Evolutionary conservation across 2,329 filamentous ascomycete species (phyloP).

Genomic region (Ophiocordyceps australis): DNA sequence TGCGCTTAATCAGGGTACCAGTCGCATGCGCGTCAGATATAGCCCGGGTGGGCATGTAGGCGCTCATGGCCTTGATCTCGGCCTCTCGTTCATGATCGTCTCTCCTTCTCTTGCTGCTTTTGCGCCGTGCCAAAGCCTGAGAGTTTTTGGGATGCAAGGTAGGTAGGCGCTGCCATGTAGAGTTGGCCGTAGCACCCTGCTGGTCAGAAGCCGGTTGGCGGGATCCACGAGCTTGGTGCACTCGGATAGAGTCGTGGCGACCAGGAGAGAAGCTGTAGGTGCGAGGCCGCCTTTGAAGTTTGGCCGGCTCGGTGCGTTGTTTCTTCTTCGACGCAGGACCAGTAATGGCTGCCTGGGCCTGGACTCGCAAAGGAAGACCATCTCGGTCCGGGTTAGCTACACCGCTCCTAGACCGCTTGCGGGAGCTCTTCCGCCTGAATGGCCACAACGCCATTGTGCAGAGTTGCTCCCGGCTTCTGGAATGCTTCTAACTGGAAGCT

Average conservation of each 20-base stretch:
- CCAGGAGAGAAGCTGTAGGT: constrained; percentile 46
- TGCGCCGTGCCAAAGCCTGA: constrained; percentile 44
- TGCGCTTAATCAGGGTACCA: constrained; percentile 39
- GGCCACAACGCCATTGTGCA: constrained; percentile 61
- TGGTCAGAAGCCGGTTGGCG: constrained; percentile 1
- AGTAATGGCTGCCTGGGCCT: constrained; percentile 11
- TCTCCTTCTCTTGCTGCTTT: constrained; percentile 60
- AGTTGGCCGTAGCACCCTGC: constrained; percentile 2
- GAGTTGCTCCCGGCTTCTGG: no score
- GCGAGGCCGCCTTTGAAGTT: constrained; percentile 26
- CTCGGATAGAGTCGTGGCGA: constrained; percentile 32
- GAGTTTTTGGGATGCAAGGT: constrained; percentile 45
- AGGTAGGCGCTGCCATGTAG: constrained; percentile 15
- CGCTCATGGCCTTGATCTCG: constrained; percentile 74
- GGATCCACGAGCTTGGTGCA: constrained; percentile 10
- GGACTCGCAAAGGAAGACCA: constrained; percentile 17
- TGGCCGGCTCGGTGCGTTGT: constrained; percentile 26
- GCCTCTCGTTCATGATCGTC: constrained; percentile 65
- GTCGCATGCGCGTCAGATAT: constrained; percentile 39
- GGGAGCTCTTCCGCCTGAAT: constrained; percentile 58
- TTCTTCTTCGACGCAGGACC: constrained; percentile 16
- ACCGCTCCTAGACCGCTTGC: constrained; percentile 34
- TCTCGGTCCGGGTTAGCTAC: constrained; percentile 36
- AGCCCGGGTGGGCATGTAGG: constrained; percentile 45
- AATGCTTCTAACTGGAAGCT: no score